Base-by-base conservation (phyloP, 1,284 basidiomycete species). In the Tilletia caries region DNA sequence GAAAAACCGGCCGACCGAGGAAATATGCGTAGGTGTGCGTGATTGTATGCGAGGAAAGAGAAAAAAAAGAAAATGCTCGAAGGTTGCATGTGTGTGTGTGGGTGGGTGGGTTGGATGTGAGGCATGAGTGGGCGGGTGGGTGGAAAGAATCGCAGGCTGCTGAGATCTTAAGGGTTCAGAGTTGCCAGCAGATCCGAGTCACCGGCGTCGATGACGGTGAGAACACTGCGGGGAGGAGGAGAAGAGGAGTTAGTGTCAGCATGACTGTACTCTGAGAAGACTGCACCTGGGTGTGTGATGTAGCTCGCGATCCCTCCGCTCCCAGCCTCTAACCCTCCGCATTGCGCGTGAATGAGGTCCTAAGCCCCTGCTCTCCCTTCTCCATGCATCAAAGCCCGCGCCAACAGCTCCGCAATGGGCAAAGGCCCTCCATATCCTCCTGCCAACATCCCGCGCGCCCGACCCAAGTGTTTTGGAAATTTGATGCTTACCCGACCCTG, bases 151-250 rank as follows among this genome's bases (percentile, higher is more conserved):
- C 25, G 52, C 52, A 54, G 52, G 52, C 52, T 54, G 52, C 52
- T 54, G 52, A 13, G 52, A 54, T 54, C 23, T 54, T 77, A 82
- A 70, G 78, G 78, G 67, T 77, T 66, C 69, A 82, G 72, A 44
- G 81, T 73, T 70, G 83, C 84, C 80, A 87, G 86, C 78, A 98
- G 88, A 86, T 98, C 95, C 79, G 92, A 95, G 88, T 98, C 95
- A 85, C 95, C 96, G 80, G 91, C 92, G 87, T 97, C 94, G 81
- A 91, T 88, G 86, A 98, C 90, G 81, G 95, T 95, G 92, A 98
- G 95, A 84, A 97, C 92, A 88, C 81, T 81, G 68, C 69, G 50
- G 29, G 48, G 33, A 20, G 37, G 33, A n/a, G 41, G 32, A 27
- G 23, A 66, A 48, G 52, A 29, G 15, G n/a, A 27, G 20, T 27